Evolutionary conservation across 768 basidiomycete genomes (phyloP).

Genomic region (Leccinum subgranulosum): DNA sequence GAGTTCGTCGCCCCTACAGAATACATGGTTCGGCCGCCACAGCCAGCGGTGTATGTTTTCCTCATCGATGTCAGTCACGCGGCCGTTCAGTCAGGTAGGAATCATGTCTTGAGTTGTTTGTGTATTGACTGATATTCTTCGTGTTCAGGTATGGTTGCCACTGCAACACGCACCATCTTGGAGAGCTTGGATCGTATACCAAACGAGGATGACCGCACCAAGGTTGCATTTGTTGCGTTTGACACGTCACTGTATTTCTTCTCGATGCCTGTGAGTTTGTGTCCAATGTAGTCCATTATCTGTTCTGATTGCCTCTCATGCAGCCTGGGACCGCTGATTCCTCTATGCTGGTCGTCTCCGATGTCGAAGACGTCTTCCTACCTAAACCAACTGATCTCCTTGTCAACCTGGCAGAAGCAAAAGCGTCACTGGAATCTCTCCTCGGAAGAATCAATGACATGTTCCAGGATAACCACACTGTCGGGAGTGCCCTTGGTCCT

Average conservation of each 20-base stretch:
- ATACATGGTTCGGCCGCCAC: slow-evolving; percentile 99
- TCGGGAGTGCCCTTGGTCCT: slow-evolving; percentile 92
- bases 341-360: slow-evolving; percentile 95
- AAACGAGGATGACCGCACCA: slow-evolving; percentile 90
- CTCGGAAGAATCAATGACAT: slow-evolving; percentile 87
- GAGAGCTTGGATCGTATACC: slow-evolving; percentile 95
- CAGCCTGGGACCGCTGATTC: slow-evolving; percentile 74
- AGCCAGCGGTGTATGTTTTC: slow-evolving; percentile 96
- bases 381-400: slow-evolving; percentile 97
- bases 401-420: slow-evolving; percentile 87
- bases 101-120: neutral
- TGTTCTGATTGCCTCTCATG: neutral
- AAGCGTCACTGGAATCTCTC: slow-evolving; percentile 74
- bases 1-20: slow-evolving; percentile 98
- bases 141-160: slow-evolving; percentile 88
- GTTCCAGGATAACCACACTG: slow-evolving; percentile 94
- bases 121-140: neutral
- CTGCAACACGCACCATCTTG: slow-evolving; percentile 92
- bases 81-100: slow-evolving; percentile 82
- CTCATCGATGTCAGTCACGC: slow-evolving; percentile 94
- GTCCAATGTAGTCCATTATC: neutral
- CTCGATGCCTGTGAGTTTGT: slow-evolving; percentile 63
- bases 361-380: slow-evolving; percentile 95
- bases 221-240: slow-evolving; percentile 88
- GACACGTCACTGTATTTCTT: slow-evolving; percentile 96